Evolutionary conservation across 805 yeast genomes (phyloP), one percentile per base, ranked within the genome.

Genomic region (Starmerella bombicola): DNA sequence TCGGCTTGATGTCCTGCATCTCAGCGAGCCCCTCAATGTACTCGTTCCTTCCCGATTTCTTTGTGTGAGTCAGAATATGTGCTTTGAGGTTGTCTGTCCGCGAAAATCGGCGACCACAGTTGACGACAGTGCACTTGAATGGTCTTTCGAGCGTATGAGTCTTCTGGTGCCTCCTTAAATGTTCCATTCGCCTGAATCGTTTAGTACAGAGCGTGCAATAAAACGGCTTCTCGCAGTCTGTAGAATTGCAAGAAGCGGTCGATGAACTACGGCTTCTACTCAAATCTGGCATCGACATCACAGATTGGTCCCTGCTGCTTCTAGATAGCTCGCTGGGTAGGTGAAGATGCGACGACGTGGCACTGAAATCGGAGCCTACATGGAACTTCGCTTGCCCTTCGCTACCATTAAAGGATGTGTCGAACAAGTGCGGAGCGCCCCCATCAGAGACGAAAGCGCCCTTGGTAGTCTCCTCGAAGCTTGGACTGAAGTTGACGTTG

Each of bases 111-210:
- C 77, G 76, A 2, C 64, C 68, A 61, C 94, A 83, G 13, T 61
- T 68, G 5, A 61, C 57, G 13, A 63, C 64, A 5, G 65, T 61
- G 58, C 95, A 81, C 28, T 58, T 59, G 54, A 71, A 85, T 0
- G 95, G 94, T 44, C 93, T 69, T 48, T 80, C 88, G 47, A 74
- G 72, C 4, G 84, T 73, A 58, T 85, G 96, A 1, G 85, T 67
- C 49, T 85, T 68, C 57, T 68, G 62, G 59, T 85, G 95, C 20
- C 69, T 57, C 37, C 63, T 61, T 34, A 64, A 53, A 44, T 64
- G 69, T 50, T 64, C 69, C 49, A 59, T 60, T 18, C 69, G 61
- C 33, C 64, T 52, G 55, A 64, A 64, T 7, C 59, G 40, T 47
- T 62, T 60, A 30, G 45, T 25, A 52, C 69, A 64, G 32, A 55